Evolutionary conservation across 768 basidiomycete species (phyloP), one percentile per base, ranked within the genome.

Genomic region (Boletus rex-veris): DNA sequence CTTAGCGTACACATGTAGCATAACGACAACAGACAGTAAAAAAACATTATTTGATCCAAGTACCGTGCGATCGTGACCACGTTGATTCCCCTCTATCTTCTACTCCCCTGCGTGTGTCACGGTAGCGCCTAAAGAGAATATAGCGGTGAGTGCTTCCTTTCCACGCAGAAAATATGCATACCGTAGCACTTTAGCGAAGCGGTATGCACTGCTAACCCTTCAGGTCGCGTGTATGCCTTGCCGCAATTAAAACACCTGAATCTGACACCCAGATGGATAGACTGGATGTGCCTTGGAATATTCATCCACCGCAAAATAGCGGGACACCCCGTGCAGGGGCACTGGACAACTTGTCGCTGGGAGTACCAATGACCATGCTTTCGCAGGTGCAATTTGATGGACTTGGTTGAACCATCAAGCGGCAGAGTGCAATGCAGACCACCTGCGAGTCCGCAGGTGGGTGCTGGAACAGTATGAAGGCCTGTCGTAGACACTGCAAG

Each of bases 281-380:
- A 61, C 10, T 40, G 53, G 39, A 64, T 52, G 5, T 64, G 59
- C 26, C 62, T 58, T 7, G 52, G 41, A 1, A 61, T 45, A 16
- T 50, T 64, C 49, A 36, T 44, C 62, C 62, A 64, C 26, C n/a
- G 37, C 36, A 64, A 3, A n/a, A 12, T 45, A 10, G 28, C 5
- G 2, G 37, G n/a, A 40, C 62, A 64, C 11, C 56, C 56, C 12
- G 8, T 24, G 52, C 55, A 64, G 0, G 62, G 62, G 30, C 59
- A 64, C 12, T 33, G 54, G 30, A 55, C 53, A 15, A 5, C 7
- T 26, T 41, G 44, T 14, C 40, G 33, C 44, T 52, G 51, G 0
- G 35, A 37, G 38, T 64, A 35, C 12, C 31, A 33, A 15, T 64
- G 42, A 10, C 62, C 59, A 24, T 64, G 62, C 26, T 41, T 5